Evolutionary conservation across 805 yeast genomes (phyloP).

Genomic region (Yarrowia sp.): DNA sequence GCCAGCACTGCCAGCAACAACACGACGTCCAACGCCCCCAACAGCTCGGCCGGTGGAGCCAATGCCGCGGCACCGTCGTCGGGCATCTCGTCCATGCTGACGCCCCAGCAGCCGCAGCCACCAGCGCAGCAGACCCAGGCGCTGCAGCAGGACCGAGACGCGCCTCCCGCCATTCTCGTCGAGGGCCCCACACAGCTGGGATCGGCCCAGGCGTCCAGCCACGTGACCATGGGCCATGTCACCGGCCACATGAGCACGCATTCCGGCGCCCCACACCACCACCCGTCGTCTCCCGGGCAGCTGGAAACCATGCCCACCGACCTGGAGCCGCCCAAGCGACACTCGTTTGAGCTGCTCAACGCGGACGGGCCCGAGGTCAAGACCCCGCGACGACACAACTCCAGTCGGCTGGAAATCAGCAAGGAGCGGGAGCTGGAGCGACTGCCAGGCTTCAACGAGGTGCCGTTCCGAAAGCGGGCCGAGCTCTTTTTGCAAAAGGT

Average conservation of each 20-base stretch:
- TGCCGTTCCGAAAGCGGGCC: conserved; percentile 74
- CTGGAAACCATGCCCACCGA: conserved; percentile 42
- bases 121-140: background rate
- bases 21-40: background rate
- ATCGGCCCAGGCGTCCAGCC: conserved; percentile 23
- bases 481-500: conserved; percentile 81
- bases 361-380: conserved; percentile 74
- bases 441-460: conserved; percentile 86
- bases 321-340: conserved; percentile 45
- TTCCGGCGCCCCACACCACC: conserved; percentile 30
- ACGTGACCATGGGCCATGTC: conserved; percentile 25
- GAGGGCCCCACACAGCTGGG: conserved; percentile 18
- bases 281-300: conserved; percentile 39
- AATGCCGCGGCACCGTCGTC: background rate
- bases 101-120: conserved; percentile 11
- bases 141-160: conserved; percentile 3
- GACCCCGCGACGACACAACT: conserved; percentile 87
- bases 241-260: conserved; percentile 28
- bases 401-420: conserved; percentile 85
- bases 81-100: background rate
- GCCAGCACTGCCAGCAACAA: background rate
- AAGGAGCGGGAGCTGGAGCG: conserved; percentile 62
- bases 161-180: conserved; percentile 2
- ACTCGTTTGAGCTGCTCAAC: conserved; percentile 58
- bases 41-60: background rate